Percentiles rank a stretch among this genome's conserved stretches.
These are phyloP conservation scores for Apiosordaria backusii DNA, from an alignment of 495 filamentous ascomycete genomes.

Conservation along the genomic window DNA sequence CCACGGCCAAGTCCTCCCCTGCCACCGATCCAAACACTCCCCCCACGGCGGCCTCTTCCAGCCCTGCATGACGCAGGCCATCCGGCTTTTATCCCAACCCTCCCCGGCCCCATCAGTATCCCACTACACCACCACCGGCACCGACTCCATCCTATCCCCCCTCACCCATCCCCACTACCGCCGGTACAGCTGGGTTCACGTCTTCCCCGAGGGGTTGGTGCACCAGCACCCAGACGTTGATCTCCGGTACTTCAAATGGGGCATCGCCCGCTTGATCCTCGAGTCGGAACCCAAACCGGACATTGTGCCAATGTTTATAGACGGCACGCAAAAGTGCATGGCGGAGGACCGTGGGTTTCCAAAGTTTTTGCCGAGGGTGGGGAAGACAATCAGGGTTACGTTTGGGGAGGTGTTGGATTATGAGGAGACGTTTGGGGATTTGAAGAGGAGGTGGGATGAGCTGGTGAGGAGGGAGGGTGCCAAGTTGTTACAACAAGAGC, in stretches of 20 bases:
- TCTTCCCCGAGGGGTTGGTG: conserved; percentile 92
- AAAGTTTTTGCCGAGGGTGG: conserved; percentile 73
- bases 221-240: conserved; percentile 77
- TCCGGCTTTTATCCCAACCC: conserved; percentile 70
- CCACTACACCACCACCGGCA: conserved; percentile 60
- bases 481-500: no score
- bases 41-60: conserved; percentile 76
- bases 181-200: conserved; percentile 77
- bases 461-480: conserved; percentile 42
- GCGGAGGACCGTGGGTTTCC: conserved; percentile 73
- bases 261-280: conserved; percentile 80
- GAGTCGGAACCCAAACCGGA: conserved; percentile 79
- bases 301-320: conserved; percentile 89
- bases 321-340: conserved; percentile 83
- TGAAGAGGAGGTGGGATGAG: conserved; percentile 63
- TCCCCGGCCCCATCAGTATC: conserved; percentile 42
- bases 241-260: conserved; percentile 98
- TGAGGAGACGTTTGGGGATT: conserved; percentile 61
- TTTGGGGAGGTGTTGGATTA: conserved; percentile 66
- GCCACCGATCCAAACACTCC: conserved; percentile 75
- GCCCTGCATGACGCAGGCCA: conserved; percentile 78
- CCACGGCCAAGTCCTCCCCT: conserved; percentile 84
- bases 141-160: conserved; percentile 56
- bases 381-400: conserved; percentile 67
- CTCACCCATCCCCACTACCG: conserved; percentile 50